These are phyloP conservation scores for Cafeteria roenbergensis DNA, from an alignment of 108 stramenopile species.

Conservation along the genomic window DNA sequence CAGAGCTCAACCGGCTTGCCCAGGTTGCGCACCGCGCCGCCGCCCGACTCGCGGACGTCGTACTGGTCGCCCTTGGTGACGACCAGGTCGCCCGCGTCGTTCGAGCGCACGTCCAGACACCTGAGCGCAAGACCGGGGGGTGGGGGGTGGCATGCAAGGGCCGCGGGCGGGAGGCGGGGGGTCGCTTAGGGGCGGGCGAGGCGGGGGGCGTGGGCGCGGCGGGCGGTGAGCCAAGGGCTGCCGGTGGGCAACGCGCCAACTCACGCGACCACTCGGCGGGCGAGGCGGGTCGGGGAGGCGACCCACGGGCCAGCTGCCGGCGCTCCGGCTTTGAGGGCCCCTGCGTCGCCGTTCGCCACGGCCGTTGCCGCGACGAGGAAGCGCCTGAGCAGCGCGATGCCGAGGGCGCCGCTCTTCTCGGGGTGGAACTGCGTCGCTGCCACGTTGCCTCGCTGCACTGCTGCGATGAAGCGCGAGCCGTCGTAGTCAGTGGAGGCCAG, in stretches of 20 bases:
- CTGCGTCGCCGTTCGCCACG: background rate
- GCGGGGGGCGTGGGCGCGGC: too few species aligned
- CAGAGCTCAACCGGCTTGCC: conserved; percentile 86
- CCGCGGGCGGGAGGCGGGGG: too few species aligned
- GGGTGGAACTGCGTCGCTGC: conserved; percentile 93
- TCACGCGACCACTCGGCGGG: conserved; percentile 60
- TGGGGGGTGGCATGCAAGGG: too few species aligned
- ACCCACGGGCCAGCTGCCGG: background rate
- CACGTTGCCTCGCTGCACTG: conserved; percentile 73
- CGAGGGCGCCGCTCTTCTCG: conserved; percentile 80
- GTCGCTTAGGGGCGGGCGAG: too few species aligned
- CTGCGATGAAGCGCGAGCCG: conserved; percentile 61
- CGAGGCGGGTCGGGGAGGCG: background rate
- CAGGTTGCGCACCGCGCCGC: conserved; percentile 78
- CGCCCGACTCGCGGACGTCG: conserved; percentile 73
- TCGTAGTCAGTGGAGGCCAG: conserved; percentile 71
- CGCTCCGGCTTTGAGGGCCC: background rate
- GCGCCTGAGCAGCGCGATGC: conserved; percentile 62
- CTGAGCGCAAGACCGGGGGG: too few species aligned
- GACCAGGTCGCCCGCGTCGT: conserved; percentile 87
- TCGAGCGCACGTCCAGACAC: conserved; percentile 84
- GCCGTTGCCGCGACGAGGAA: conserved; percentile 56
- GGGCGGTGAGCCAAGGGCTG: too few species aligned
- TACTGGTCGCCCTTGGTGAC: conserved; percentile 98
- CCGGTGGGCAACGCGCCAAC: too few species aligned